Conservation (phyloP, 768 basidiomycete genomes). For the Pulveroboletus sp. region DNA sequence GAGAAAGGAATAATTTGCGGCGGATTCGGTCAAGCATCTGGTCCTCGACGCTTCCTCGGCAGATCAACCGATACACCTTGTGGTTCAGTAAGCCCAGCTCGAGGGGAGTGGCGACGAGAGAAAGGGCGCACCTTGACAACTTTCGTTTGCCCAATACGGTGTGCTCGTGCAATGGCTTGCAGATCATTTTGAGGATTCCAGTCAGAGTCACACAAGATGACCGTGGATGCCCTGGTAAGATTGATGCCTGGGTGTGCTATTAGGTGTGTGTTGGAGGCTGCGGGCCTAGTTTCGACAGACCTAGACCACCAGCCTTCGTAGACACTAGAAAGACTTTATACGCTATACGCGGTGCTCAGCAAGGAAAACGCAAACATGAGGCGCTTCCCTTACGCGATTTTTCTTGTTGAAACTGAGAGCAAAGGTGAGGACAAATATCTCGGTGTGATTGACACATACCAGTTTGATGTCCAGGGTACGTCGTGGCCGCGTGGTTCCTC, state of each 20-base stretch:
- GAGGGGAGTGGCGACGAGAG: neutral
- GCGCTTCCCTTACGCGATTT: slow-evolving; percentile 41
- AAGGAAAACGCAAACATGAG: neutral
- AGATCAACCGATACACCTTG: slow-evolving; percentile 66
- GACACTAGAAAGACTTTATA: slow-evolving; percentile 68
- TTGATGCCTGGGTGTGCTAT: slow-evolving; percentile 57
- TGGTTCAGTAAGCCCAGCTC: neutral
- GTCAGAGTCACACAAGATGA: slow-evolving; percentile 73
- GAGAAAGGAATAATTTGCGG: slow-evolving; percentile 62
- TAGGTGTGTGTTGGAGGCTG: slow-evolving; percentile 1
- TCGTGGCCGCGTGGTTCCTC: slow-evolving; percentile 46
- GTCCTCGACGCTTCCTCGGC: slow-evolving; percentile 67
- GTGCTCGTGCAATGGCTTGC: slow-evolving; percentile 82
- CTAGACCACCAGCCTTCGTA: slow-evolving; percentile 68
- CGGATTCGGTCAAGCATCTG: slow-evolving; percentile 70
- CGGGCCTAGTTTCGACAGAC: slow-evolving; percentile 28
- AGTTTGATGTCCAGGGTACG: slow-evolving; percentile 55
- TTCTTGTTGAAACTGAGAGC: slow-evolving; percentile 51
- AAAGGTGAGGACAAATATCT: slow-evolving; percentile 1
- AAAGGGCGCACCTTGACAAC: slow-evolving; percentile 48
- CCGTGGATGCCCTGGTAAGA: slow-evolving; percentile 73
- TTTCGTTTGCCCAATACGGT: slow-evolving; percentile 76
- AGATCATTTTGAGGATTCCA: slow-evolving; percentile 77
- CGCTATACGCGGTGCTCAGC: slow-evolving; percentile 31
- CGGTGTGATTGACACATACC: slow-evolving; percentile 28